phyloP scores from a whole-genome alignment of 2,329 filamentous ascomycete genomes.

The Sporothrix phasma region DNA sequence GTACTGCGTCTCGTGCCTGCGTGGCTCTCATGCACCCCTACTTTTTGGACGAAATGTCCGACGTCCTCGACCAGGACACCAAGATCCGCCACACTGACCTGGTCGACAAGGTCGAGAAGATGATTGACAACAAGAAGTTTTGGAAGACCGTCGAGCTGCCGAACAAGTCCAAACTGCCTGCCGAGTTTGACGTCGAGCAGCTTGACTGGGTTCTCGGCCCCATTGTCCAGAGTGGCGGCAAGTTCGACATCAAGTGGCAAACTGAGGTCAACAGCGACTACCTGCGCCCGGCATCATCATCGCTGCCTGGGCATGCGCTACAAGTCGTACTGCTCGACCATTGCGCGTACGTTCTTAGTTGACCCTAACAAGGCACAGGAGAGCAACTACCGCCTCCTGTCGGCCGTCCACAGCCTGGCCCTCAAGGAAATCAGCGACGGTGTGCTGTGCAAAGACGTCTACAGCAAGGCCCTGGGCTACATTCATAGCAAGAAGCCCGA shows the following conservation, averaged over 20 bases:
- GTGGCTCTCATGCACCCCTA: conserved; percentile 92
- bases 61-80: conserved; percentile 90
- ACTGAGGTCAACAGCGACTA: conserved; percentile 70
- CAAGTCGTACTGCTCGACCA: conserved; percentile 87
- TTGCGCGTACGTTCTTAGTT: conserved; percentile 89
- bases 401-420: conserved; percentile 76
- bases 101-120: conserved; percentile 77
- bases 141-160: conserved; percentile 71
- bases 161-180: conserved; percentile 64
- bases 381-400: conserved; percentile 81
- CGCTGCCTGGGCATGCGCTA: conserved; percentile 85
- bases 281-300: conserved; percentile 86
- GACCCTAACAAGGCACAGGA: conserved; percentile 96
- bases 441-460: conserved; percentile 77
- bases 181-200: conserved; percentile 77
- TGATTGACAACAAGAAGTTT: conserved; percentile 88
- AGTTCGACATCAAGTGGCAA: conserved; percentile 79
- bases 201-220: conserved; percentile 92
- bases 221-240: conserved; percentile 87
- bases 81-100: conserved; percentile 86
- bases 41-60: conserved; percentile 97
- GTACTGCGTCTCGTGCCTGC: conserved; percentile 87
- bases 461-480: conserved; percentile 70
- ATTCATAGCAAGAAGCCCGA: conserved; percentile 89
- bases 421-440: conserved; percentile 87